phyloP scores from a whole-genome alignment of 345 rosid genomes.

The Bruguiera sexangula region DNA sequence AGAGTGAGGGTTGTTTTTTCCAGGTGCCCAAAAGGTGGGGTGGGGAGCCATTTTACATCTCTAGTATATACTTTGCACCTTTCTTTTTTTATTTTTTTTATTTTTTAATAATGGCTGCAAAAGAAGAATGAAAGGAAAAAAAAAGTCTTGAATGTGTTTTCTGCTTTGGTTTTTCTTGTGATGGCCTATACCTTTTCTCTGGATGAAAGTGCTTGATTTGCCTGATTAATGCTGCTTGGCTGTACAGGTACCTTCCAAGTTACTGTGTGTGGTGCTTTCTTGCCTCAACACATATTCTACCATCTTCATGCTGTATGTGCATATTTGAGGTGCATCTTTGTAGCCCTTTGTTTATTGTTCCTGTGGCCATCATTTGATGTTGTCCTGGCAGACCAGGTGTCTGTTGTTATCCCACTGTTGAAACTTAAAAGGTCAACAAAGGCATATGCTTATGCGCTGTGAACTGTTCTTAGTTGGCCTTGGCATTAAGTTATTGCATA shows the following conservation, averaged over 20 bases:
- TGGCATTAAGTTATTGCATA: background rate
- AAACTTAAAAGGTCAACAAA: conserved; percentile 66
- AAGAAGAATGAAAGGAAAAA: no score
- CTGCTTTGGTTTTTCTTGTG: background rate
- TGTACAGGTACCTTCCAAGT: conserved; percentile 68
- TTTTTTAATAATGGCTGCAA: background rate
- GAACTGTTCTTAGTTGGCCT: conserved; percentile 2
- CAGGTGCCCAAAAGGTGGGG: no score
- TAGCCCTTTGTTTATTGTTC: conserved; percentile 69
- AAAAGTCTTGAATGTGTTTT: background rate
- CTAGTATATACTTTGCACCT: no score
- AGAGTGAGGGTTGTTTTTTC: no score
- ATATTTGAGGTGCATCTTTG: conserved; percentile 73
- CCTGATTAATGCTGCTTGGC: background rate
- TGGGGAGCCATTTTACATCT: no score
- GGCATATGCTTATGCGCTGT: conserved; percentile 31
- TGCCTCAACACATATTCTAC: conserved; percentile 79
- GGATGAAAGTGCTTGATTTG: background rate
- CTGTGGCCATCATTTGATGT: conserved; percentile 77
- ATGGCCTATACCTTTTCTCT: background rate
- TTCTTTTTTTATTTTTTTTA: no score
- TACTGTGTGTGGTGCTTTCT: conserved; percentile 74
- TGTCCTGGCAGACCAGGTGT: conserved; percentile 75
- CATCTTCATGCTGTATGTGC: conserved; percentile 84
- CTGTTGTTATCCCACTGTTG: conserved; percentile 74